Evolutionary conservation across 73 alveolate species (phyloP), one percentile per base, ranked within the genome.

Genomic region (Durusdinium trenchii): DNA sequence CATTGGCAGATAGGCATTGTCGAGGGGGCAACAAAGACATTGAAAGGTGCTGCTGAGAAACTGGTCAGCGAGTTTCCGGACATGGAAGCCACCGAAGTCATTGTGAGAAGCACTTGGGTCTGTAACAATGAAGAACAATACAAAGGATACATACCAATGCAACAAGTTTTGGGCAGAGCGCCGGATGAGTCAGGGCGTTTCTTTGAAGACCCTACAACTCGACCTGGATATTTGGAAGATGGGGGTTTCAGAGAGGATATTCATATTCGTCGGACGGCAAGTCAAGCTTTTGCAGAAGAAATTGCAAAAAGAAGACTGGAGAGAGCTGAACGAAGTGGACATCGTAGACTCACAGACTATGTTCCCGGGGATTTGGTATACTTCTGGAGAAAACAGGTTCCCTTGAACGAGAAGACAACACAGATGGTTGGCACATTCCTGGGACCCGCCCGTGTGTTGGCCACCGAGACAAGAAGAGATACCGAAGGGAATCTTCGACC

Each of bases 231-330:
- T 9, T 20, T 73, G 52, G 84, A 73, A 36, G 91, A 79, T 79
- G 91, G 91, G 6, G 91, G 91, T 12, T 79, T 79, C 43, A 20
- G 67, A 12, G 67, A 79, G 45, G 35, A 79, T 45, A 43, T 35
- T 32, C 32, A 12, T 3, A 20, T 47, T 1, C 0, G 60, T 30
- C 45, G 91, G 18, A 20, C 6, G 64, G 91, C 91, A 2, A 64
- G 45, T 30, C 36, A 79, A 30, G 61, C 67, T 20, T 79, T 79
- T 79, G n/a, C 91, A 9, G 67, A 79, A 47, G 91, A 79, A 79
- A 61, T 43, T 30, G 91, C 91, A 5, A 79, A 79, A 35, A 32
- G 64, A 0, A 40, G 91, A 45, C 18, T 79, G 14, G 67, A 46
- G 23, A 12, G 91, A 28, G 91, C 91, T 0, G 67, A 79, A 43